Base-by-base conservation (phyloP, 225 moss, liverwort and hornwort species). In the Antitrichia curtipendula region DNA sequence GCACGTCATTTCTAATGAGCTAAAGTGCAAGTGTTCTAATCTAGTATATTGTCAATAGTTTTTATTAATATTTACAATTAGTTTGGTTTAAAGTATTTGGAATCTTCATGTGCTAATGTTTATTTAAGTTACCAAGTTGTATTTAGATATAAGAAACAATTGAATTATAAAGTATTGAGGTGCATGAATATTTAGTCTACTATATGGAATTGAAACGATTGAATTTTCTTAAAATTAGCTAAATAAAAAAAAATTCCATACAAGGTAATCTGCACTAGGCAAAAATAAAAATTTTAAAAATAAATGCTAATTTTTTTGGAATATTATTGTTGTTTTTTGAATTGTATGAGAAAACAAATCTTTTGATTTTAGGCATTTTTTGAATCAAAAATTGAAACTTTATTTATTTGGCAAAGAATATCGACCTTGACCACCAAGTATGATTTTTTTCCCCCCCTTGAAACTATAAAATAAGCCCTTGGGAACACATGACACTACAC, bases 211-310 rank as follows among this genome's bases (percentile, higher is more conserved):
- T 36, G 6, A 53, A 36, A 76, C 1, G 2, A 53, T 53, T 76
- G 6, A 7, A 36, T 53, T 23, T 34, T 22, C 4, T 10, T 36
- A 53, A 24, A 36, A 23, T 76, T 4, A 34, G 5, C 4, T 52
- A 52, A 21, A 75, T 24, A 36, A 24, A 53, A 13, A 52, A 49
- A 32, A 13, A 19, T 31, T 7, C 4, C 0, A 3, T 31, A 2
- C 1, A 0, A 19, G 1, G 11, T 73, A 2, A 7, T 29, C 0
- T 11, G 0, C 0, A 1, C 16, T 73, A 11, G 47, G 3, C 17
- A 45, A 25, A 72, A 6, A 29, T 29, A 10, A n/a, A n/a, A n/a
- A 45, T 72, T 17, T 0, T 1, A 3, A 31, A 47, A 45, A 31
- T 1, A 73, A 2, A 47, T 73, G 18, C 1, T 73, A 0, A 1